A percentile compares a stretch with the other conserved stretches of the same genome.
phyloP scores from a whole-genome alignment of 2,329 filamentous ascomycete species.

The Scytalidium lignicola region DNA sequence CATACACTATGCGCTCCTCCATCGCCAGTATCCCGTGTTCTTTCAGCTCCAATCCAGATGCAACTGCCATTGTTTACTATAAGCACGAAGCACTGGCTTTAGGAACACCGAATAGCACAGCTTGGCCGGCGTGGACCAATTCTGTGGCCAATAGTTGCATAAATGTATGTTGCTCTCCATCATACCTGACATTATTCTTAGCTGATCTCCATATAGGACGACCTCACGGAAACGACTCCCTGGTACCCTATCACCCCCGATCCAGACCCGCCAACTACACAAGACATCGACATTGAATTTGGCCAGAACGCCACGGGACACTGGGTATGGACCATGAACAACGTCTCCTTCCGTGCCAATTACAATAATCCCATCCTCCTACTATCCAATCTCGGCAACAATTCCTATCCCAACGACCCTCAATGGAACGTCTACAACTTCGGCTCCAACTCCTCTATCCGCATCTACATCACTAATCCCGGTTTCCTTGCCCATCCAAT shows the following conservation, averaged over 20 bases:
- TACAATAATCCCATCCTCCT: constrained; percentile 11
- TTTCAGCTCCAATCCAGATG: constrained; percentile 40
- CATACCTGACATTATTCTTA: not conserved
- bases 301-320: constrained; percentile 4
- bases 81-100: constrained; percentile 34
- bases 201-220: not conserved
- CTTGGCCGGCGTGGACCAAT: constrained; percentile 12
- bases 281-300: constrained; percentile 4
- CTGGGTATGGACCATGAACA: constrained; percentile 5
- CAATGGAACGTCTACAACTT: constrained; percentile 30
- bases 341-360: constrained; percentile 18
- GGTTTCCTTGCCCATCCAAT: not conserved
- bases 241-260: constrained; percentile 17
- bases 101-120: constrained; percentile 18
- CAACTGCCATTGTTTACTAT: constrained; percentile 60
- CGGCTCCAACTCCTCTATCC: constrained; percentile 18
- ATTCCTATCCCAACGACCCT: constrained; percentile 5
- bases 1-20: constrained; percentile 53
- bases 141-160: constrained; percentile 15
- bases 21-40: constrained; percentile 42
- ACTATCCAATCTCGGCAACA: constrained; percentile 6
- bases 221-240: not conserved
- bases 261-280: not conserved
- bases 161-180: constrained; percentile 20
- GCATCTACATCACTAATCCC: constrained; percentile 1